Evolutionary conservation across 2,329 filamentous ascomycete genomes (phyloP), one percentile per base, ranked within the genome.

Genomic region (Cladophialophora yegresii): DNA sequence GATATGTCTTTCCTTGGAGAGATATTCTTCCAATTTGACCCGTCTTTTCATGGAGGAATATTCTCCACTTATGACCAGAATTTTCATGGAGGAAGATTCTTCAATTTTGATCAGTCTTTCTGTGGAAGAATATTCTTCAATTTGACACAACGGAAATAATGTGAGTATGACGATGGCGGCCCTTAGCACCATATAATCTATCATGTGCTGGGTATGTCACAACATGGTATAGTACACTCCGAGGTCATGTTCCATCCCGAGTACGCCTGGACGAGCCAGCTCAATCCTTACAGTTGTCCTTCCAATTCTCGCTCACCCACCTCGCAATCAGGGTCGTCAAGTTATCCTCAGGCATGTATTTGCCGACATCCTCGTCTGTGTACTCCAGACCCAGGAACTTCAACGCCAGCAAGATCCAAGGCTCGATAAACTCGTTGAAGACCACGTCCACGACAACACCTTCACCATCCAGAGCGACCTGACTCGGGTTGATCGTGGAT

Each of bases 351-450:
- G 79, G 77, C 72, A 85, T 80, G 67, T 83, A 87, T 16, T 75
- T 73, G 43, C 78, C 75, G 33, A 84, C 83, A 63, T 88, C 83
- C 28, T 71, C 74, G 22, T 79, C 75, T 47, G 78, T 76, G 69
- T 83, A 79, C 64, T 80, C 80, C 57, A 83, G 75, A 1, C 83
- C 83, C 9, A 84, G 74, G 69, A 83, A 87, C 65, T 87, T 86
- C 66, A 96, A 79, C 2, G 92, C 92, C 10, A 89, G 78, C 20
- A 96, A 77, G 45, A 98, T 80, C 84, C 90, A 96, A 9, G 87
- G 87, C 77, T 95, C 85, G 40, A 98, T 87, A 75, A 97, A 99
- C 74, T 96, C 92, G 63, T 96, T 85, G 74, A 96, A 99, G 13
- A 97, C 87, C 7, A 99, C 75, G 75, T 98, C 93, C 0, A 99